Base-by-base conservation (phyloP, 2,329 filamentous ascomycete species). In the Monosporascus sp. region DNA sequence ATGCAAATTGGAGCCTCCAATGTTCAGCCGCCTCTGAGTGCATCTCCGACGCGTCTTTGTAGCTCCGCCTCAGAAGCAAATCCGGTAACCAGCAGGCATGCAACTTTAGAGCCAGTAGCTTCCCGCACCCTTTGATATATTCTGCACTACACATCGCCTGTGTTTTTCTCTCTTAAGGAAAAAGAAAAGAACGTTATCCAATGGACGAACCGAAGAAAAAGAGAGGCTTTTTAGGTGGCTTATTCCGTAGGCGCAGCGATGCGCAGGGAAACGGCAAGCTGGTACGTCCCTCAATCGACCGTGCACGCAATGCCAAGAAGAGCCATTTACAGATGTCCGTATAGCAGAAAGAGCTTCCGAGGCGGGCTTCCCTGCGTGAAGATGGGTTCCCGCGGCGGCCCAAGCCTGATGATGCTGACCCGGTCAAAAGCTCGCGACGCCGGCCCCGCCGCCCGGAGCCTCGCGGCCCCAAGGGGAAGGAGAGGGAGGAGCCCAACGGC, bases 241-340 rank as follows among this genome's bases (percentile, higher is more conserved):
- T 83, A 52, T 72, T 83, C 59, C 75, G 78, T 57, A 75, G 70
- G 56, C 73, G 73, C 55, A 78, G 74, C 65, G 69, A 71, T 50
- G 69, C 74, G 22, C 69, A 66, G 51, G 67, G 69, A 55, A 59
- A 58, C 48, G 62, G 64, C 41, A 73, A 67, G 59, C 62, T 71
- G 55, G 71, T 76, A 64, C 55, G 67, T 63, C 24, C 48, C 24
- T 56, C 36, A 22, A 47, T 31, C 48, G 25, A 14, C 36, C 11
- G 7, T 22, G 36, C 18, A 54, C 47, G 50, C 22, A 25, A 18
- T 43, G 18, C 39, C 18, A 46, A 8, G 20, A 27, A 46, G 11
- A 7, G 43, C 20, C 22, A 27, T 24, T 46, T 46, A 46, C 43
- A 46, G 14, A 15, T 31, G 9, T 46, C 51, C 24, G 18, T 39